These are phyloP conservation scores for Acanthamoeba royreba DNA, from an alignment of 208 protist species.

Conservation along the genomic window DNA sequence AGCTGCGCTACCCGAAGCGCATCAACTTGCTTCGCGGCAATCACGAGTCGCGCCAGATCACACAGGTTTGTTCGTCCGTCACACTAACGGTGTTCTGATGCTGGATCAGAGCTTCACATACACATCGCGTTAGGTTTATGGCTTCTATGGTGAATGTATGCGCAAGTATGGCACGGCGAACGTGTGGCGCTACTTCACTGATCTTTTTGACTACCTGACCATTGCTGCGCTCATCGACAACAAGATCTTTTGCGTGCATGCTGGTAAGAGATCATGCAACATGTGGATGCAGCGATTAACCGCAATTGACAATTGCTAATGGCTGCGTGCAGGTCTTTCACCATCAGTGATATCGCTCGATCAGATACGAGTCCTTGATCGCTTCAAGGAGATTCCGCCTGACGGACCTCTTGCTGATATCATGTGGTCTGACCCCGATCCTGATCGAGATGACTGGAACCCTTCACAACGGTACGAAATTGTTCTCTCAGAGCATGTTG, in stretches of 20 bases:
- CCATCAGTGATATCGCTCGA: constrained; percentile 91
- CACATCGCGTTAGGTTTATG: constrained; percentile 88
- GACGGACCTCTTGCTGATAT: constrained; percentile 97
- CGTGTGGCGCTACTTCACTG: constrained; percentile 95
- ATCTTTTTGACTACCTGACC: constrained; percentile 97
- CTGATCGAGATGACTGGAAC: constrained; percentile 72
- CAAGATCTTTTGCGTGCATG: constrained; percentile 84
- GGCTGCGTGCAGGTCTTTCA: constrained; percentile 76
- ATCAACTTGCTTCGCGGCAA: constrained; percentile 97
- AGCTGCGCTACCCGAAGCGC: constrained; percentile 94
- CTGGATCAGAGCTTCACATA: not conserved
- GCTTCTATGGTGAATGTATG: constrained; percentile 99
- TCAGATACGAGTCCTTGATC: constrained; percentile 92
- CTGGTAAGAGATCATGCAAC: not conserved
- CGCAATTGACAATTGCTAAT: not conserved
- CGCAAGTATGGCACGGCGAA: constrained; percentile 95
- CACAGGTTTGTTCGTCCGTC: constrained; percentile 77
- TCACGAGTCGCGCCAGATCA: constrained; percentile 97
- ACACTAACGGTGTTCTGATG: not conserved
- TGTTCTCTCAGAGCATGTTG: too few species aligned
- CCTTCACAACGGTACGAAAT: not conserved
- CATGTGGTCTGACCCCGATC: constrained; percentile 97
- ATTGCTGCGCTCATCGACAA: constrained; percentile 94
- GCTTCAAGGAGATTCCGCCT: constrained; percentile 95
- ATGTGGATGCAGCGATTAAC: not conserved